Conservation (phyloP, 2,329 filamentous ascomycete genomes). For the Botrytis paeoniae region DNA sequence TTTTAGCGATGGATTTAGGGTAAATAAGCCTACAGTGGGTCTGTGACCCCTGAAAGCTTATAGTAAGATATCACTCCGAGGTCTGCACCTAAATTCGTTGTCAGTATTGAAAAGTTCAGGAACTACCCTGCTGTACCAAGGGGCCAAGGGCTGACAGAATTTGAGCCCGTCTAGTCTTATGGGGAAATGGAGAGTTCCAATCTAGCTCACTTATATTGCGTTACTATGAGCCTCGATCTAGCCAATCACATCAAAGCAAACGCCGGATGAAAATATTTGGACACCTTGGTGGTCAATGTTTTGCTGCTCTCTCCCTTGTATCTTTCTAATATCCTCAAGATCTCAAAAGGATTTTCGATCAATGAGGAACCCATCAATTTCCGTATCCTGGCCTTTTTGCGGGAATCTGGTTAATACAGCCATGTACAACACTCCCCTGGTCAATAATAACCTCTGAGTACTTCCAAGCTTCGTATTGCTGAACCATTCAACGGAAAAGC, state of each 20-base stretch:
- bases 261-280: not conserved
- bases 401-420: not conserved
- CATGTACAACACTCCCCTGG: conserved; percentile 9
- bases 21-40: conserved; percentile 9
- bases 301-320: not conserved
- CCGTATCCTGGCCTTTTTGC: conserved; percentile 2
- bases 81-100: not conserved
- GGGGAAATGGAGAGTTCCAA: not conserved
- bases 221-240: not conserved
- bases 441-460: conserved; percentile 4
- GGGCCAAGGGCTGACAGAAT: not conserved
- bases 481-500: conserved; percentile 4
- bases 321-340: not conserved
- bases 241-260: not conserved
- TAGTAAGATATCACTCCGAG: not conserved
- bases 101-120: not conserved
- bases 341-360: not conserved
- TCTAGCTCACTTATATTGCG: not conserved
- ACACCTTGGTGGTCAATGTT: not conserved
- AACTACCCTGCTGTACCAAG: not conserved
- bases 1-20: conserved; percentile 5
- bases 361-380: not conserved
- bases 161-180: not conserved
- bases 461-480: not conserved
- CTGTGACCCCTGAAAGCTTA: not conserved